Base-by-base conservation (phyloP, 2,329 filamentous ascomycete genomes). In the Colletotrichum magnum region DNA sequence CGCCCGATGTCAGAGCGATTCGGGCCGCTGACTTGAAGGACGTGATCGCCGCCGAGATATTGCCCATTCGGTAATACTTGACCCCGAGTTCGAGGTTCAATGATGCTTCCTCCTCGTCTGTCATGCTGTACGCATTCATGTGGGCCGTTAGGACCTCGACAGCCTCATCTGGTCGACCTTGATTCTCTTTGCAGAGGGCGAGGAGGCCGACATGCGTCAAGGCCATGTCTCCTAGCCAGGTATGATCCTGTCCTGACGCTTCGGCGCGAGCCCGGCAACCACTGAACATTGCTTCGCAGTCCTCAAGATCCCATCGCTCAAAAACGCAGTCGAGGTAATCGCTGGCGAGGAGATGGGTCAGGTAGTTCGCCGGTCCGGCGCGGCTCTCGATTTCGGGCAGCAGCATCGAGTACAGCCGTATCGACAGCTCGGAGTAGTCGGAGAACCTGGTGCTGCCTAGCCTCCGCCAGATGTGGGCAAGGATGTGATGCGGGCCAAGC, bases 241-340 rank as follows among this genome's bases (percentile, higher is more conserved):
- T 50, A 45, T 80, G 78, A 7, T 72, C 73, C 62, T 72, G 54
- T 1, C 77, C 75, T 0, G 78, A 77, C 6, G 73, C 73, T 47
- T 79, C 77, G n/a, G 74, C 76, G 13, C 73, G 75, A 26, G 71
- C 64, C 10, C 74, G 73, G 56, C 79, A 78, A n/a, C 64, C 57
- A 15, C 72, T 75, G 21, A 76, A 75, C n/a, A 76, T 69, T n/a
- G 71, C 63, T 32, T 79, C 74, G 18, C 77, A 74, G 18, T 79
- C 76, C 28, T 72, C 68, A 5, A 75, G 63, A 28, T 74, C 72
- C 18, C 72, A 70, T 28, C 75, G 70, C n/a, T 72, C 74, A 39
- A 77, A 74, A 2, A 79, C 69, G 18, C 76, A 79, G 69, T 80
- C 78, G 59, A 79, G 74, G 58, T 80, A 77, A 48, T 80, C 78